Evolutionary conservation across 163 green algal species (phyloP).

Genomic region (Chlamydomonas reinhardtii): DNA sequence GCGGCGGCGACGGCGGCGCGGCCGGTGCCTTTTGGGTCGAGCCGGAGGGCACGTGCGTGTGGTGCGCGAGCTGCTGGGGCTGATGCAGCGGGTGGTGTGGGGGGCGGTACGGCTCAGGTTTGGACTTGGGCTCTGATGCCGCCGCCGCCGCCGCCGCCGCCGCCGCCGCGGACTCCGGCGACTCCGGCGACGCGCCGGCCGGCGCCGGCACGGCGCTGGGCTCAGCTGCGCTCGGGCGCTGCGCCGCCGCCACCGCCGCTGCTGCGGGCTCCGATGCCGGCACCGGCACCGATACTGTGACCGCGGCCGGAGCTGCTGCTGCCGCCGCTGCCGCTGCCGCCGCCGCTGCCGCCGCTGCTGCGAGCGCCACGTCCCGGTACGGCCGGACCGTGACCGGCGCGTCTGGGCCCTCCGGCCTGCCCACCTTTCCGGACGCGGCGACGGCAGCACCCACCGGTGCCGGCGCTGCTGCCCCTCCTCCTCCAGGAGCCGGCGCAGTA

Average conservation of each 20-base stretch:
- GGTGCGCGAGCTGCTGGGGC: constrained; percentile 18
- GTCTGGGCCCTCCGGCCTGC: too few species aligned
- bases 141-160: neutral
- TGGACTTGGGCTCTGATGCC: neutral
- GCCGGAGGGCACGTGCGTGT: neutral
- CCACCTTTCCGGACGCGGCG: neutral
- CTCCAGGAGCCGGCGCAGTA: neutral
- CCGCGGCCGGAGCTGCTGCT: neutral
- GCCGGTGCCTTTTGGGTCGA: neutral
- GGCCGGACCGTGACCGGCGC: too few species aligned
- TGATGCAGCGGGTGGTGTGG: constrained; percentile 36
- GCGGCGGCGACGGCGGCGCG: neutral
- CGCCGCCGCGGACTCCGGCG: neutral
- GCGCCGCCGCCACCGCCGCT: too few species aligned
- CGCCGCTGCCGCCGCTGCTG: neutral
- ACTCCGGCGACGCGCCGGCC: neutral
- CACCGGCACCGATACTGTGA: neutral
- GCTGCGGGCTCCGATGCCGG: neutral
- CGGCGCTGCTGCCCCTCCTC: too few species aligned
- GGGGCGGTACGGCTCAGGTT: constrained; percentile 31
- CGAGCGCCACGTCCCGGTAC: too few species aligned
- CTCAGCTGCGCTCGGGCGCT: neutral
- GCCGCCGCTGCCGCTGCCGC: neutral
- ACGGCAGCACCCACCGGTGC: too few species aligned
- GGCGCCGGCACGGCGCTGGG: neutral